A percentile compares a stretch with the other conserved stretches of the same genome.
Conservation (phyloP, 1,139 yeast species). For the Chernovozyma aurita region DNA sequence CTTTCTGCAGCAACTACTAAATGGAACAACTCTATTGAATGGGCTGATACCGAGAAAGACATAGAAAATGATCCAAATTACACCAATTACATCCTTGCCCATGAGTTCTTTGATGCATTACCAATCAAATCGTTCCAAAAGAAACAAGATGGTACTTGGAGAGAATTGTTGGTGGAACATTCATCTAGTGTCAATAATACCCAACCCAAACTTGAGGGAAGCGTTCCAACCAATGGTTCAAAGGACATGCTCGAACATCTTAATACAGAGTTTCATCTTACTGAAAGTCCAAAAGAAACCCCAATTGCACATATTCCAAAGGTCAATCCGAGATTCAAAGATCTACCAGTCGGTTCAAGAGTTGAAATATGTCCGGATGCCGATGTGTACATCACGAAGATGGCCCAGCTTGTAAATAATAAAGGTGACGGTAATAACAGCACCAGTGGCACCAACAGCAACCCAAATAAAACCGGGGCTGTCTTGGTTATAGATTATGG, state of each 20-base stretch:
- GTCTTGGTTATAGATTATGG: conserved; percentile 81
- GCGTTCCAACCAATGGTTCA: conserved; percentile 1
- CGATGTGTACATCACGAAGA: conserved; percentile 45
- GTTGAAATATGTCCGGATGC: conserved; percentile 79
- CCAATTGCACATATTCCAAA: conserved; percentile 61
- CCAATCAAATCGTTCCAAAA: conserved; percentile 71
- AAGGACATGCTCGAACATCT: conserved; percentile 13
- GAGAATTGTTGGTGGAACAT: conserved; percentile 68
- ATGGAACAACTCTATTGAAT: conserved; percentile 53
- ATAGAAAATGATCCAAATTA: conserved; percentile 31
- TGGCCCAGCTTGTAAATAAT: conserved; percentile 37
- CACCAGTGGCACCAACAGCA: too few relatives aligned
- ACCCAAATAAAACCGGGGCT: conserved; percentile 49
- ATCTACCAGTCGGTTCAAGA: conserved; percentile 51
- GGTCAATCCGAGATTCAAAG: conserved; percentile 47
- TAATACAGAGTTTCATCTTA: conserved; percentile 52
- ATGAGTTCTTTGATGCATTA: conserved; percentile 84
- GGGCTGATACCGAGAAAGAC: conserved; percentile 72
- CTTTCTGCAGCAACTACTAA: conserved; percentile 23
- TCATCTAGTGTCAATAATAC: conserved; percentile 39
- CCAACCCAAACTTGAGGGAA: conserved; percentile 24
- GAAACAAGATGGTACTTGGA: conserved; percentile 60
- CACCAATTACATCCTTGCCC: conserved; percentile 71
- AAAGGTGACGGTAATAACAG: too few relatives aligned
- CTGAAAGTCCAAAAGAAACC: conserved; percentile 57